Evolutionary conservation across 192 early-diverging fungal genomes (phyloP).

Genomic region (Bifiguratus adelaidae): DNA sequence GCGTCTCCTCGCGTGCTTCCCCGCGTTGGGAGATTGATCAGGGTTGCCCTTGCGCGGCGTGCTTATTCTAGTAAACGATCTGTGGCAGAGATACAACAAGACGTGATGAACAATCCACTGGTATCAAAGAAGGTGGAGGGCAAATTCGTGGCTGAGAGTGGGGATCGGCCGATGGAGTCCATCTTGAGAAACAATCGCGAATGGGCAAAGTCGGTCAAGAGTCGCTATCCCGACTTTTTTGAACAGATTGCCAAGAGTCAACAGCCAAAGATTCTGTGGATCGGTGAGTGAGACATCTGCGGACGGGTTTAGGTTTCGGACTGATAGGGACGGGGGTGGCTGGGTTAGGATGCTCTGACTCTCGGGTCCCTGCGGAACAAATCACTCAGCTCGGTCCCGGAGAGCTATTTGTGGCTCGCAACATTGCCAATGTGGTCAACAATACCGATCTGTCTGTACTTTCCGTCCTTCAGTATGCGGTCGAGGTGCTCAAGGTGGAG

Average conservation of each 20-base stretch:
- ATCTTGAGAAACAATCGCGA: conserved; percentile 43
- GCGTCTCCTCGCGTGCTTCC: too few relatives aligned
- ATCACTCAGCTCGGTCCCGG: conserved; percentile 60
- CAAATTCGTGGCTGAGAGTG: too few relatives aligned
- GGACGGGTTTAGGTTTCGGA: background rate
- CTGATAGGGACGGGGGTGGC: background rate
- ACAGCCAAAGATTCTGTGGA: conserved; percentile 79
- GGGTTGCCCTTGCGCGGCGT: too few relatives aligned
- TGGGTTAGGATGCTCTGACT: conserved; percentile 75
- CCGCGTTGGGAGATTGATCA: too few relatives aligned
- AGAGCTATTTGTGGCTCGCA: conserved; percentile 93
- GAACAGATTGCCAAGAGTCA: conserved; percentile 60
- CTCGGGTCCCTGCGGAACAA: conserved; percentile 80
- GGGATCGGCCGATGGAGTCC: too few relatives aligned
- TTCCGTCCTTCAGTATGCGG: conserved; percentile 89
- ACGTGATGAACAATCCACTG: too few relatives aligned
- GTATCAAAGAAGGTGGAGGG: too few relatives aligned
- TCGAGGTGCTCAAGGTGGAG: conserved; percentile 83
- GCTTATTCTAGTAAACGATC: too few relatives aligned
- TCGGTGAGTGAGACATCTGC: conserved; percentile 43
- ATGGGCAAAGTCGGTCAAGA: conserved; percentile 46
- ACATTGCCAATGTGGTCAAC: conserved; percentile 89
- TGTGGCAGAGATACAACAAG: too few relatives aligned
- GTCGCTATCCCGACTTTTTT: conserved; percentile 62
- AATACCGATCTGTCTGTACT: conserved; percentile 73